These are phyloP conservation scores for Fusarium phyllophilum DNA, from an alignment of 2,329 filamentous ascomycete genomes.

Conservation along the genomic window DNA sequence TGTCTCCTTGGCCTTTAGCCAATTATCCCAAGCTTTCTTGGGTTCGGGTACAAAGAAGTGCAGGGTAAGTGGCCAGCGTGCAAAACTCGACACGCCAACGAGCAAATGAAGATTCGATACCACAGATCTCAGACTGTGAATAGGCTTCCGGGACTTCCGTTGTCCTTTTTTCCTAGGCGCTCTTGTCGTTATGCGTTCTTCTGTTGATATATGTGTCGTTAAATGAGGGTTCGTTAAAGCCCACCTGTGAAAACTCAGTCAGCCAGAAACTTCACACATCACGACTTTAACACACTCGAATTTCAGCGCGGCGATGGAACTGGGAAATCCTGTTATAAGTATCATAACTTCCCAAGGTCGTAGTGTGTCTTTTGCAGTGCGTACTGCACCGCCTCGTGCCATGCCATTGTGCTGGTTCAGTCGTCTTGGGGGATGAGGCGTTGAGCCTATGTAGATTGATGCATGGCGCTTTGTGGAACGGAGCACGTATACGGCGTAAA, in stretches of 20 bases:
- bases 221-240: conserved; percentile 87
- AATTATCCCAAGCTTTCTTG: conserved; percentile 72
- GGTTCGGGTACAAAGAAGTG: conserved; percentile 82
- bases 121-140: conserved; percentile 71
- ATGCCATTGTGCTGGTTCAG: conserved; percentile 92
- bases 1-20: conserved; percentile 61
- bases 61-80: conserved; percentile 82
- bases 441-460: conserved; percentile 89
- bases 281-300: conserved; percentile 76
- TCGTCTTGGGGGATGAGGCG: conserved; percentile 85
- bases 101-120: conserved; percentile 85
- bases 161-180: conserved; percentile 60
- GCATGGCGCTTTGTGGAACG: conserved; percentile 80
- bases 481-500: conserved; percentile 94
- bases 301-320: conserved; percentile 85
- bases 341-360: conserved; percentile 93
- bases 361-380: conserved; percentile 74
- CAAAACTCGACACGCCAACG: conserved; percentile 81
- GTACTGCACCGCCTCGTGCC: conserved; percentile 80
- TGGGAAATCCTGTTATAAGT: conserved; percentile 89
- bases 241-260: conserved; percentile 69
- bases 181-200: conserved; percentile 66
- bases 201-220: conserved; percentile 78
- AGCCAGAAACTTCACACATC: not conserved
- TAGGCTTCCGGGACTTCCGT: conserved; percentile 66